Base-by-base conservation (phyloP, 202 grass and related monocot species). In the Dendrocalamus latiflorus region DNA sequence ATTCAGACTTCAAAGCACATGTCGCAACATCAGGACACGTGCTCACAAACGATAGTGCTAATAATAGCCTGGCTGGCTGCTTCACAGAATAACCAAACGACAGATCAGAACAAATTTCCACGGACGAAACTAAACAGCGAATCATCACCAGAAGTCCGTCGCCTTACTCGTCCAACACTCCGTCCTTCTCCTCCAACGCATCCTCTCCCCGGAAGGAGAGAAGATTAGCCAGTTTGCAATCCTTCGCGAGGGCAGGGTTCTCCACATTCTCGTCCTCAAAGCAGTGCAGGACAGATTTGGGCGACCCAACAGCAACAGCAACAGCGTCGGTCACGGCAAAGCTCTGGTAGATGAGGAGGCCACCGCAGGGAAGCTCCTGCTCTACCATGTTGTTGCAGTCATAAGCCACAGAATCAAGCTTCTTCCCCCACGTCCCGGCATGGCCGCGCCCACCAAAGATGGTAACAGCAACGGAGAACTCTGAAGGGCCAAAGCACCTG, bases 381-480 rank as follows among this genome's bases (percentile, higher is more conserved):
- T 92, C 91, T 4, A 90, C 87, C 36, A 75, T 59, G 87, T 86
- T 87, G 77, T 44, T 93, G 83, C 91, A 92, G 47, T 67, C 70
- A 34, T 95, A 98, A 28, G 70, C 87, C 1, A 87, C 80, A 21
- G 87, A 57, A 41, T 84, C 36, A 13, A 95, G 77, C 49, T 89
- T 76, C 83, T 83, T 91, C 1, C 84, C 91, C 95, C 95, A 98
- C 0, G 95, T 83, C 4, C 55, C 85, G 0, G 91, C 91, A 12
- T 86, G 83, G 62, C 53, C 41, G 6, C 68, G 75, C 1, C 89
- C 80, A 0, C 95, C 93, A 4, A 93, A 91, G 75, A 98, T 91
- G 7, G 95, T 98, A 72, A 98, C 89, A 1, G 95, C 95, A 36
- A 93, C 89, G 48, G 95, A 95, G 70, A 98, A 98, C 57, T 91